phyloP scores from a whole-genome alignment of 1,284 basidiomycete genomes.

The Apiotrichum akiyoshidainum region DNA sequence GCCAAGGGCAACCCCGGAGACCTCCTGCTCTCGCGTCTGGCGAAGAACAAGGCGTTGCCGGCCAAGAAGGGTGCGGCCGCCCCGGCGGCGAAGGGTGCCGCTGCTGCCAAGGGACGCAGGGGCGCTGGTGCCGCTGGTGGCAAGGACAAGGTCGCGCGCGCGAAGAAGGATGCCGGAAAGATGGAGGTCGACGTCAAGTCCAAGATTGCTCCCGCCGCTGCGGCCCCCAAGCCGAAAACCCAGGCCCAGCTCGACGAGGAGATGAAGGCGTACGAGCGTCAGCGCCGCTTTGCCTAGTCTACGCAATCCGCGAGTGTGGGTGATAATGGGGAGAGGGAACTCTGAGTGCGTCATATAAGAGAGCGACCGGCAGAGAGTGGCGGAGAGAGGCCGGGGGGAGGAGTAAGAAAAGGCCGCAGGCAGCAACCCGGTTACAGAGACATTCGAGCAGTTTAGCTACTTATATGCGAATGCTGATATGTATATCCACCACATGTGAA shows the following conservation, averaged over 20 bases:
- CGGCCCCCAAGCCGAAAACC: slow-evolving; percentile 29
- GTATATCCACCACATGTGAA: too few species aligned
- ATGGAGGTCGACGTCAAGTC: slow-evolving; percentile 36
- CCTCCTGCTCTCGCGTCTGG: slow-evolving; percentile 36
- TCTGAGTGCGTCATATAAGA: too few species aligned
- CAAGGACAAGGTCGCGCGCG: slow-evolving; percentile 29
- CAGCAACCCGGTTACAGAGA: too few species aligned
- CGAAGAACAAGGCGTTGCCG: slow-evolving; percentile 10
- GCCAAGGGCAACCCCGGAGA: slow-evolving; percentile 23
- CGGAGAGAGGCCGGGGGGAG: too few species aligned
- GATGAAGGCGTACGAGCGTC: slow-evolving; percentile 41
- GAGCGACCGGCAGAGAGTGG: too few species aligned
- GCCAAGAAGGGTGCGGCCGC: slow-evolving; percentile 1
- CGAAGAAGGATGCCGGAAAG: slow-evolving; percentile 25
- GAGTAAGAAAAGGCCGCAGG: too few species aligned
- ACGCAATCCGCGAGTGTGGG: too few species aligned
- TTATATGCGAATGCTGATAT: too few species aligned
- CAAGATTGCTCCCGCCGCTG: not conserved
- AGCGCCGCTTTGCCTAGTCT: slow-evolving; percentile 28
- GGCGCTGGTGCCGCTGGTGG: not conserved
- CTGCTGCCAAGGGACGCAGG: slow-evolving; percentile 2
- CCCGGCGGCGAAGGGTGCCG: slow-evolving; percentile 7
- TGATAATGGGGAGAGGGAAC: too few species aligned
- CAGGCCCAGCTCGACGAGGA: slow-evolving; percentile 46
- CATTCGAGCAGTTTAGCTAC: too few species aligned